These are phyloP conservation scores for Arxiozyma slooffiae DNA, from an alignment of 1,139 yeast genomes.

Conservation along the genomic window DNA sequence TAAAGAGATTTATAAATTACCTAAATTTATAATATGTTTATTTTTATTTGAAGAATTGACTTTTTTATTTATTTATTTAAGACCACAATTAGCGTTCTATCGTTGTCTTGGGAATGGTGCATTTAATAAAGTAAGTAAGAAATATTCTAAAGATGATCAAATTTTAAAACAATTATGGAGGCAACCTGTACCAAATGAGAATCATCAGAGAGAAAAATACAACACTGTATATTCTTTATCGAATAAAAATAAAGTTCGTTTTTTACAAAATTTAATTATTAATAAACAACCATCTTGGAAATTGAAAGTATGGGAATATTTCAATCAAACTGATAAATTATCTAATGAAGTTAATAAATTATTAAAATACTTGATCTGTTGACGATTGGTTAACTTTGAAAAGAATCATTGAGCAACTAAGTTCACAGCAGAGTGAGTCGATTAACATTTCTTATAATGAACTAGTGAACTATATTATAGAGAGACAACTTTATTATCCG, in stretches of 20 bases:
- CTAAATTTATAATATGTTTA: slow-evolving; percentile 18
- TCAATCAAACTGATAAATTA: slow-evolving; percentile 12
- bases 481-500: slow-evolving; percentile 21
- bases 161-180: background rate
- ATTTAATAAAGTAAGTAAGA: slow-evolving; percentile 16
- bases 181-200: background rate
- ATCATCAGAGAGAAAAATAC: background rate
- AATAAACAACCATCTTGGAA: slow-evolving; percentile 15
- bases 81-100: slow-evolving; percentile 25
- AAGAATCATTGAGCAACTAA: slow-evolving; percentile 9
- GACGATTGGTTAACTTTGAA: slow-evolving; percentile 27
- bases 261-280: slow-evolving; percentile 9
- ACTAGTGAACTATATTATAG: slow-evolving; percentile 23
- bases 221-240: slow-evolving; percentile 14
- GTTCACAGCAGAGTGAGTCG: background rate
- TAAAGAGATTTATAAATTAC: slow-evolving; percentile 24
- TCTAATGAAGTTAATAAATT: slow-evolving; percentile 13
- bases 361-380: slow-evolving; percentile 22
- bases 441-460: slow-evolving; percentile 17
- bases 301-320: slow-evolving; percentile 11
- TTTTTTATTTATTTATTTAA: slow-evolving; percentile 20
- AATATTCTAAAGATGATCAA: slow-evolving; percentile 3
- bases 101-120: slow-evolving; percentile 25
- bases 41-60: slow-evolving; percentile 25
- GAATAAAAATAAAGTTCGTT: slow-evolving; percentile 3